Evolutionary conservation across 2,329 filamentous ascomycete genomes (phyloP).

Genomic region (Aschersonia sp.): DNA sequence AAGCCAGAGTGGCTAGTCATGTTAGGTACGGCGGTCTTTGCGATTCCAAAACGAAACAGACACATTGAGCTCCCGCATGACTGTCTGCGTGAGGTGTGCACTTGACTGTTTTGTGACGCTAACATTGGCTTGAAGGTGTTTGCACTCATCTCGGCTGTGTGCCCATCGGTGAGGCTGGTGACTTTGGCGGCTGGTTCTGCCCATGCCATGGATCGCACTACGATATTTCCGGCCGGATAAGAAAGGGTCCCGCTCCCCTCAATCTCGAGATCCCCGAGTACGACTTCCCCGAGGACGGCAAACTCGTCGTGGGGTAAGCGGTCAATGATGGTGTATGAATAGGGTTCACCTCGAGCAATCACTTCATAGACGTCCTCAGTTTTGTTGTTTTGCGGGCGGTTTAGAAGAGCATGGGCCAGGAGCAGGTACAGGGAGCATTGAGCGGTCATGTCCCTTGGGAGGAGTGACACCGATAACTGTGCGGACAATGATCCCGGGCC

Average conservation of each 20-base stretch:
- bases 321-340: slow-evolving; percentile 17
- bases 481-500: slow-evolving; percentile 14
- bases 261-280: slow-evolving; percentile 93
- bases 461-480: slow-evolving; percentile 3
- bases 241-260: slow-evolving; percentile 91
- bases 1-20: slow-evolving; percentile 98
- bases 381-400: too few species aligned
- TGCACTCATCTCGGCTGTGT: slow-evolving; percentile 99
- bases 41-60: too few species aligned
- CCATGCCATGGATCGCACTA: slow-evolving; percentile 99
- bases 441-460: too few species aligned
- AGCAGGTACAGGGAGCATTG: too few species aligned
- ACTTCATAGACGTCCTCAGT: too few species aligned
- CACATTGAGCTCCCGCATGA: too few species aligned
- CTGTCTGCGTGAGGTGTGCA: too few species aligned
- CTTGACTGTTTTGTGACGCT: background rate
- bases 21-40: slow-evolving; percentile 51
- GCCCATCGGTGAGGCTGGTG: slow-evolving; percentile 95
- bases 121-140: slow-evolving; percentile 46
- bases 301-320: slow-evolving; percentile 78
- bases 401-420: too few species aligned
- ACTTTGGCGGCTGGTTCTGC: slow-evolving; percentile 99
- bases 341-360: too few species aligned
- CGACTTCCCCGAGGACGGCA: slow-evolving; percentile 82
- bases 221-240: slow-evolving; percentile 96